Evolutionary conservation across 495 filamentous ascomycete genomes (phyloP).

Genomic region (Venustampulla echinocandica): DNA sequence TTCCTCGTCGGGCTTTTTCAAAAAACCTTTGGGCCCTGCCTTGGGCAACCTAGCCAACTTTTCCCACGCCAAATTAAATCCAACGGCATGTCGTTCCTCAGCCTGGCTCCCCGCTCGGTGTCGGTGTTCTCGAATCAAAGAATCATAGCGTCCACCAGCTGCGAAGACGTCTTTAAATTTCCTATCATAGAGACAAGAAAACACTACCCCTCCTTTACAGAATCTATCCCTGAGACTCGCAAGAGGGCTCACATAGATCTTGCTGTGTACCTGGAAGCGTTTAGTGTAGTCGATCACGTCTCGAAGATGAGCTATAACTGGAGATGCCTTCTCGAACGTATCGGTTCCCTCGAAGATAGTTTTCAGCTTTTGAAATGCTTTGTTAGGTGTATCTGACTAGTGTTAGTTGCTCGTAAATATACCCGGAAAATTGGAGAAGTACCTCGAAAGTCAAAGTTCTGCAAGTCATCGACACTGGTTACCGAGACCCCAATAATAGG

Average conservation of each 20-base stretch:
- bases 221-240: conserved; percentile 89
- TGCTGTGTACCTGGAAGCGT: conserved; percentile 62
- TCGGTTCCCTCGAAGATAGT: conserved; percentile 63
- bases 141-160: conserved; percentile 88
- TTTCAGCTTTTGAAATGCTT: conserved; percentile 64
- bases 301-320: conserved; percentile 70
- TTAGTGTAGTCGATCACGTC: conserved; percentile 67
- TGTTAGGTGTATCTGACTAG: conserved; percentile 55
- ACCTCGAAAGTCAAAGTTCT: conserved; percentile 84
- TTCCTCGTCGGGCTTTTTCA: conserved; percentile 57
- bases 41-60: conserved; percentile 62
- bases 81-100: conserved; percentile 66
- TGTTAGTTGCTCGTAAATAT: conserved; percentile 7
- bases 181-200: conserved; percentile 83
- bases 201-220: conserved; percentile 79
- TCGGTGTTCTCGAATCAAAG: conserved; percentile 64
- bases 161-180: conserved; percentile 81
- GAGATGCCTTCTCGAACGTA: conserved; percentile 53
- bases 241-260: conserved; percentile 77
- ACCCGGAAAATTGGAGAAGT: conserved; percentile 20
- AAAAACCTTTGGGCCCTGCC: conserved; percentile 46
- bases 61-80: conserved; percentile 88
- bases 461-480: conserved; percentile 84
- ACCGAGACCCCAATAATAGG: conserved; percentile 74
- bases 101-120: conserved; percentile 44